Evolutionary conservation across 768 basidiomycete species (phyloP), one percentile per base, ranked within the genome.

Genomic region (Zangia roseola): DNA sequence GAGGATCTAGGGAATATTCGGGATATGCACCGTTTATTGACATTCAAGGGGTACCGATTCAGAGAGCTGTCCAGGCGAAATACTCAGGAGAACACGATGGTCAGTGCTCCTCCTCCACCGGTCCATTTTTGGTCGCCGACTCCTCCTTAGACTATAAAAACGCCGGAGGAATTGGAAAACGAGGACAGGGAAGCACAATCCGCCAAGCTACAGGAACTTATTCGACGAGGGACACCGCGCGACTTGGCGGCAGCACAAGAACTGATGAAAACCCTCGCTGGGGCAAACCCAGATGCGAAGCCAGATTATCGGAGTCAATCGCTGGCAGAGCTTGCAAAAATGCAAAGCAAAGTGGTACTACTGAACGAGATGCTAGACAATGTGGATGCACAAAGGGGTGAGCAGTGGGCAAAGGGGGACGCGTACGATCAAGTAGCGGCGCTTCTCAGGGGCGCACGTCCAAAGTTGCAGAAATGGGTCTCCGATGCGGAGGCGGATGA

Each of bases 181-280:
- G 97, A 98, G 64, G 97, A 99, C 65, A 80, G 97, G 12, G 86
- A 84, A 51, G 97, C 95, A 0, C 95, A 99, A 64, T 86, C 87
- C 0, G 97, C 97, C 0, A 98, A 99, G 74, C 77, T 99, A n/a
- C 97, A 99, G 69, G 97, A 99, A 66, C 82, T 98, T 33, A 97
- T 99, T 50, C 83, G 97, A 39, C 76, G 97, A 47, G 97, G 95
- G 13, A 95, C 95, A 17, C 97, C 97, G 0, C 82, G 92, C 56
- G 97, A 99, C 70, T 80, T 99, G 2, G 89, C 88, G 1, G 91
- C 88, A 6, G 97, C 97, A 12, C 94, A 99, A 62, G 94, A 99
- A 61, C 77, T 99, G 28, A 98, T 99, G 94, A 98, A 98, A 66
- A 71, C 83, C 0, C 78, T 99, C 39, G 88, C 95, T 6, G 95